A percentile compares a stretch with the other conserved stretches of the same genome.
phyloP scores from a whole-genome alignment of 2,329 filamentous ascomycete species.

The Penicillium aurantiogriseum region DNA sequence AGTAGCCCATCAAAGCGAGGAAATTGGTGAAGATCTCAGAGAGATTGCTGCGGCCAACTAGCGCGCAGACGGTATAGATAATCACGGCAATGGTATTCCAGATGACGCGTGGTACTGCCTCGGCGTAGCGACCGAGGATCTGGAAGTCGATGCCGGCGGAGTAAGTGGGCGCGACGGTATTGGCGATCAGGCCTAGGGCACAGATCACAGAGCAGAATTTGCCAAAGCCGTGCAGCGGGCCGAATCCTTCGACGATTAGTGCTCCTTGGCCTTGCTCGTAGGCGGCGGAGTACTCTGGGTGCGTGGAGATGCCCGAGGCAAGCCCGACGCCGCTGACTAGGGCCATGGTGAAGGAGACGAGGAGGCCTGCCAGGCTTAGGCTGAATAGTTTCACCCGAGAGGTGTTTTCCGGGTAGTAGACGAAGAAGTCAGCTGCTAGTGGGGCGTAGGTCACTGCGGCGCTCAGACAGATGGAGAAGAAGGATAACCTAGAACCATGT shows the following conservation, averaged over 20 bases:
- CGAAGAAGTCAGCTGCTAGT: conserved; percentile 65
- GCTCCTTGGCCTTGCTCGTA: conserved; percentile 61
- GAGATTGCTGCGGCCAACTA: conserved; percentile 61
- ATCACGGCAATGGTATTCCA: conserved; percentile 64
- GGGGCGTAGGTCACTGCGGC: conserved; percentile 64
- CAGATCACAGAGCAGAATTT: conserved; percentile 66
- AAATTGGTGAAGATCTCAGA: conserved; percentile 68
- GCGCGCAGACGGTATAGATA: conserved; percentile 63
- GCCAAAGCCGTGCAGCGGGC: conserved; percentile 60
- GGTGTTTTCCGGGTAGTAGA: conserved; percentile 60
- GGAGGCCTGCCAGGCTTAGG: conserved; percentile 58
- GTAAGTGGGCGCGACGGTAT: conserved; percentile 65
- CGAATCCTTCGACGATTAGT: conserved; percentile 62
- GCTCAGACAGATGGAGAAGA: conserved; percentile 67
- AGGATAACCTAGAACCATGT: conserved; percentile 54
- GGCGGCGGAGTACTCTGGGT: conserved; percentile 56
- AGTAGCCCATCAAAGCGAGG: conserved; percentile 69
- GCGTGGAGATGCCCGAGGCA: conserved; percentile 54
- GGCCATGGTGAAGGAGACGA: conserved; percentile 59
- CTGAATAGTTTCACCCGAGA: conserved; percentile 55
- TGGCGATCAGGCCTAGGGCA: conserved; percentile 63
- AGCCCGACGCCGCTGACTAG: conserved; percentile 63
- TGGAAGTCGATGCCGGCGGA: conserved; percentile 67
- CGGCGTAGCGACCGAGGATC: conserved; percentile 59
- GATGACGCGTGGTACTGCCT: conserved; percentile 59